phyloP scores from a whole-genome alignment of 345 rosid species.

The Boechera divaricarpa region DNA sequence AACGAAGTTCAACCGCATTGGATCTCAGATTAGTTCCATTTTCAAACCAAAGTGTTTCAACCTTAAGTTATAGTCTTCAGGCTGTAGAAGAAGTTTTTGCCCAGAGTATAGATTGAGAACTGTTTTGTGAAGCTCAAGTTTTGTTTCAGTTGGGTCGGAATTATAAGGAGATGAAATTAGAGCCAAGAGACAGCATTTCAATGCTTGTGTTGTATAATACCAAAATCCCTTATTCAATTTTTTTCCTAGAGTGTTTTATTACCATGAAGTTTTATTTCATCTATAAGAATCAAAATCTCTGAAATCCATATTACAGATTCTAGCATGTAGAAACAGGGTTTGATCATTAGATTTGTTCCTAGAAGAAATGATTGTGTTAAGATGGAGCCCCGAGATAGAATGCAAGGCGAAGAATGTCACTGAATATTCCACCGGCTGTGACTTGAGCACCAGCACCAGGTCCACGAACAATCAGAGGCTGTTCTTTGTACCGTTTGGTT shows the following conservation, averaged over 20 bases:
- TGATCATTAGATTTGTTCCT: conserved; percentile 19
- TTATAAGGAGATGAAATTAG: background rate
- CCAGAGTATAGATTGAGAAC: conserved; percentile 3
- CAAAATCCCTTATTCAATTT: background rate
- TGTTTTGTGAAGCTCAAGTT: conserved; percentile 12
- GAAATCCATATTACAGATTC: conserved; percentile 30
- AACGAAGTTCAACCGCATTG: background rate
- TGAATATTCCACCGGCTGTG: conserved; percentile 96
- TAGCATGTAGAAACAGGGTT: conserved; percentile 12
- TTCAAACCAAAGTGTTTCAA: background rate
- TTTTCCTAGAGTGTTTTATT: conserved; percentile 19
- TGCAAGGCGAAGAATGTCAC: conserved; percentile 88
- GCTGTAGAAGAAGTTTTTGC: conserved; percentile 24
- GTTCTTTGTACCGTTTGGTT: conserved; percentile 81
- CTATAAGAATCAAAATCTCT: conserved; percentile 18
- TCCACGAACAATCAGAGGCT: conserved; percentile 93
- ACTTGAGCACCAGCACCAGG: conserved; percentile 99
- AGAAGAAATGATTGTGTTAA: conserved; percentile 39
- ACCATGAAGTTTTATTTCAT: conserved; percentile 25
- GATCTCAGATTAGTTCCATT: conserved; percentile 20
- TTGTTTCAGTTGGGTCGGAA: conserved; percentile 3
- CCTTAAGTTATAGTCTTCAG: background rate
- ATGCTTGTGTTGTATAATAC: conserved; percentile 27
- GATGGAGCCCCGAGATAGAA: conserved; percentile 98
- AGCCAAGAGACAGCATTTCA: background rate